A percentile compares a stretch with the other conserved stretches of the same genome.
phyloP scores from a whole-genome alignment of 805 yeast genomes.

The Candida fluviatilis region DNA sequence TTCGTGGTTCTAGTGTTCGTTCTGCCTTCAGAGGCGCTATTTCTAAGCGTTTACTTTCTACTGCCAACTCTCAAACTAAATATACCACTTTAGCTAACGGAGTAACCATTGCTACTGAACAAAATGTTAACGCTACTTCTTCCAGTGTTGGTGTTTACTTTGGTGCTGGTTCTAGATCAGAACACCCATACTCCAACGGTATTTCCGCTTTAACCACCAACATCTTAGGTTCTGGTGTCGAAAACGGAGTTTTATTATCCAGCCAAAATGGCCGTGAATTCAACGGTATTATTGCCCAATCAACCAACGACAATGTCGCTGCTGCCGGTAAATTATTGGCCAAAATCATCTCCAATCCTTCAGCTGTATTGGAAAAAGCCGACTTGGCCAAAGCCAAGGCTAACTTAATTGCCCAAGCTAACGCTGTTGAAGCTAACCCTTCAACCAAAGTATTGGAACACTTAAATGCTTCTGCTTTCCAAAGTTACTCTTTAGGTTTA shows the following conservation, averaged over 20 bases:
- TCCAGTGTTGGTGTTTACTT: conserved; percentile 66
- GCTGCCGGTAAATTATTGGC: conserved; percentile 53
- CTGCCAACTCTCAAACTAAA: conserved; percentile 55
- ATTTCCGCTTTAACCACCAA: conserved; percentile 61
- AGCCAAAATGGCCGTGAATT: conserved; percentile 58
- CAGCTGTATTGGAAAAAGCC: conserved; percentile 37
- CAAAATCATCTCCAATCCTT: conserved; percentile 35
- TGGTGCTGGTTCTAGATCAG: conserved; percentile 78
- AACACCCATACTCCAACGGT: conserved; percentile 81
- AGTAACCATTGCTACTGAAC: conserved; percentile 66
- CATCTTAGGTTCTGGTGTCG: conserved; percentile 39
- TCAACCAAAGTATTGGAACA: conserved; percentile 64
- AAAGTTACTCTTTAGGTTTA: conserved; percentile 74
- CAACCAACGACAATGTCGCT: conserved; percentile 45
- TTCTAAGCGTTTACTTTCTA: conserved; percentile 56
- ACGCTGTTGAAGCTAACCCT: conserved; percentile 52
- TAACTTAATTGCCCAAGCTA: conserved; percentile 44
- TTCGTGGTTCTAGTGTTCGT: conserved; percentile 40
- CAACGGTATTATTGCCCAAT: conserved; percentile 57
- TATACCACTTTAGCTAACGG: conserved; percentile 74
- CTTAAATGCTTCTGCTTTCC: conserved; percentile 80
- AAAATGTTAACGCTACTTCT: conserved; percentile 50
- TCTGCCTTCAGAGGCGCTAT: conserved; percentile 22
- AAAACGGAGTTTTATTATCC: conserved; percentile 54
- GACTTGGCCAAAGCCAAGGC: conserved; percentile 46